phyloP scores from a whole-genome alignment of 176 grass and related monocot species.

The Hordeum marinum region DNA sequence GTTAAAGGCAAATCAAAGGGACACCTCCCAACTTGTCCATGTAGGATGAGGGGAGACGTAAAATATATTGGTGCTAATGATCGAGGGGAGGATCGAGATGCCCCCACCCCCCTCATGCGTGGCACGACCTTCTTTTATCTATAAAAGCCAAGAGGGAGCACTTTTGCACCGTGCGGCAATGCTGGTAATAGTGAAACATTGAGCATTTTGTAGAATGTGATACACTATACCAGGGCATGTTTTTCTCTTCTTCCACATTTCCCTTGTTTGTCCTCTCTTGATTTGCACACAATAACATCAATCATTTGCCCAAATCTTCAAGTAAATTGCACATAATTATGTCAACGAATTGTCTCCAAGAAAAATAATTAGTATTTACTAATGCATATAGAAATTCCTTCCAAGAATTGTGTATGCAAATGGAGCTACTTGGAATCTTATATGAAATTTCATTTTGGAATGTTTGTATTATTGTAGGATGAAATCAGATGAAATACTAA shows the following conservation, averaged over 20 bases:
- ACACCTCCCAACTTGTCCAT: neutral
- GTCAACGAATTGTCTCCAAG: neutral
- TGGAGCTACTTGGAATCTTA: neutral
- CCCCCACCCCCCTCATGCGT: too few species aligned
- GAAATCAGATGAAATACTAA: neutral
- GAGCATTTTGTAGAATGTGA: neutral
- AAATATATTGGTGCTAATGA: neutral
- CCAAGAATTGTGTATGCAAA: too few species aligned
- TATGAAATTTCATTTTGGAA: neutral
- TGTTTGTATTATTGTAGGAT: neutral
- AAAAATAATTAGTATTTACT: neutral
- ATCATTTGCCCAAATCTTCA: neutral
- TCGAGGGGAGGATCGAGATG: too few species aligned
- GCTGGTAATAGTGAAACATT: neutral
- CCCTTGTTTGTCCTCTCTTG: neutral
- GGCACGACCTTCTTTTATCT: neutral
- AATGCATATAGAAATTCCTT: neutral
- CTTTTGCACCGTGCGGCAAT: neutral
- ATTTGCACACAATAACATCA: neutral
- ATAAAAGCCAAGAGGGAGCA: neutral
- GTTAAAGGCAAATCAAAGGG: neutral
- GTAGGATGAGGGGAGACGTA: neutral
- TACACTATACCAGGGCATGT: neutral
- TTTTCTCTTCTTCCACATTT: too few species aligned
- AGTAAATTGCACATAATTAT: neutral